phyloP scores from a whole-genome alignment of 345 rosid species.

The Acer negundo region DNA sequence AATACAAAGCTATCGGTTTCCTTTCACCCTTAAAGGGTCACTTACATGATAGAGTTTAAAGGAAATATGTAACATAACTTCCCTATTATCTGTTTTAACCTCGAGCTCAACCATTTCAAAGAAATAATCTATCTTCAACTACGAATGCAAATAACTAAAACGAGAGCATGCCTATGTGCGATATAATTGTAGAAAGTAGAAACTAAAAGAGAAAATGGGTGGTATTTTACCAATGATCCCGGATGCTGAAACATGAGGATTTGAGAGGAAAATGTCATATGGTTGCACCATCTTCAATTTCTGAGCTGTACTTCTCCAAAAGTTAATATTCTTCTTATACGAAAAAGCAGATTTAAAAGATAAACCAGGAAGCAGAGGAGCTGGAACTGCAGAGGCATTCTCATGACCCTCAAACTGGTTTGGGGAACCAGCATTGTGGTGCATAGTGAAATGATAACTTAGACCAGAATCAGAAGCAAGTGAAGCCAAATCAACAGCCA shows the following conservation, averaged over 20 bases:
- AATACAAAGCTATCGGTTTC: background rate
- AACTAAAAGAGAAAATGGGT: background rate
- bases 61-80: background rate
- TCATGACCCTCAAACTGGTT: constrained; percentile 41
- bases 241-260: constrained; percentile 76
- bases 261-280: constrained; percentile 70
- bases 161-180: background rate
- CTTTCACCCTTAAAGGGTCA: background rate
- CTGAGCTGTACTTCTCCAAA: constrained; percentile 74
- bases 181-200: background rate
- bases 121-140: background rate
- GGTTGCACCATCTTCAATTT: constrained; percentile 72
- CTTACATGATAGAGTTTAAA: background rate
- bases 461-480: constrained; percentile 62
- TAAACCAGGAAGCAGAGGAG: constrained; percentile 67
- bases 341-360: constrained; percentile 64
- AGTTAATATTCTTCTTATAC: constrained; percentile 59
- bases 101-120: background rate
- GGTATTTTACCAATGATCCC: constrained; percentile 67
- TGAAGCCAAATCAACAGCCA: constrained; percentile 74
- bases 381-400: constrained; percentile 39
- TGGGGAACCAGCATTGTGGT: constrained; percentile 56
- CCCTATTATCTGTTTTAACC: background rate
- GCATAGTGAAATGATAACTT: constrained; percentile 69
- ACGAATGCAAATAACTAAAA: background rate